Base-by-base conservation (phyloP, 805 yeast genomes). In the Myxozyma monticola region DNA sequence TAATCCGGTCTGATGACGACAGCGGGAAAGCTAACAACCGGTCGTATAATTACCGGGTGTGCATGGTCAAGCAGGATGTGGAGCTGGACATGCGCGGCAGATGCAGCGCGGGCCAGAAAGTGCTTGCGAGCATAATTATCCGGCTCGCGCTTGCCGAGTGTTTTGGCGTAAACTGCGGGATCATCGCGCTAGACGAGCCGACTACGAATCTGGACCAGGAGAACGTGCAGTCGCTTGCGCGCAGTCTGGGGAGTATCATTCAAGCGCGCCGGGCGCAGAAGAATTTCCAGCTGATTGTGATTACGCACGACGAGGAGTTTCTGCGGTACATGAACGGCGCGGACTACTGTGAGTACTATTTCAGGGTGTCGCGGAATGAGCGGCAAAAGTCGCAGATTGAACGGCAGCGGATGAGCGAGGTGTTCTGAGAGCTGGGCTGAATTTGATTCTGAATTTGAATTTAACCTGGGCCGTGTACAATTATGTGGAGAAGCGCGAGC, bases 1-100 rank as follows among this genome's bases (percentile, higher is more conserved):
- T 85, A 61, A 88, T 93, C 56, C 77, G 83, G 58, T 85, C 96
- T 34, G 98, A 91, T 60, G 83, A 81, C 20, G 79, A 78, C 45
- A 65, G 70, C 14, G 69, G 71, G 45, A 20, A 20, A 33, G 49
- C 40, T 25, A 78, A 74, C 2, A 50, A 75, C 71, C 9, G 58
- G 30, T 50, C 60, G 18, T 57, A 57, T 31, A 57, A 57, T 45
- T 57, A 57, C 49, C 51, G 61, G 4, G 61, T 93, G 17, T 96
- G 90, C 20, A 93, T 93, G 99, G 82, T 83, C 51, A 93, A 93
- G 65, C 88, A 85, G 62, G 91, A 86, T 51, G 85, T 83, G 1
- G 98, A 93, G 66, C 71, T 93, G 41, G 99, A 93, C 65, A 93
- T 93, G 99, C 78, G 99, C 55, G 99, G 99, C 0, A 72, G 99